Conservation (phyloP, 805 yeast species). For the Candida coquimbonensis region DNA sequence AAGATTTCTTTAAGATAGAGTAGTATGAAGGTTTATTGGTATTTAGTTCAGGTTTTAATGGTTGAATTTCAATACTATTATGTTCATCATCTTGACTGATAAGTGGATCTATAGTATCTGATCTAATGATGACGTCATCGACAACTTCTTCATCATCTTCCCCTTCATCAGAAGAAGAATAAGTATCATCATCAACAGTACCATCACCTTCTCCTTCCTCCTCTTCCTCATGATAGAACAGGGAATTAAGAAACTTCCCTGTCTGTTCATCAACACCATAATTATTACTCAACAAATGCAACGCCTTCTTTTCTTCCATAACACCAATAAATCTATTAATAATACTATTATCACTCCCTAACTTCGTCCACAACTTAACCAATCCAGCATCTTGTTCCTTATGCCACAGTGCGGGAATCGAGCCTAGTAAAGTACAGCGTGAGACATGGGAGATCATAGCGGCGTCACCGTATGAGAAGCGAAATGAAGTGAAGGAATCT, state of each 20-base stretch:
- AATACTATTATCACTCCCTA: background rate
- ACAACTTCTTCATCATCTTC: too few species aligned
- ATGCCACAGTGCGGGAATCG: slow-evolving; percentile 52
- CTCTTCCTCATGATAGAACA: background rate
- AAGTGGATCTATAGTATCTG: background rate
- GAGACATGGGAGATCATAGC: slow-evolving; percentile 42
- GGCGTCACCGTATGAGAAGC: slow-evolving; percentile 48
- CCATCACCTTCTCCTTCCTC: background rate
- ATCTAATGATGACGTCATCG: too few species aligned
- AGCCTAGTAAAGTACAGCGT: slow-evolving; percentile 45
- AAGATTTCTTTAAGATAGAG: too few species aligned
- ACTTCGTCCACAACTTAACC: slow-evolving; percentile 14
- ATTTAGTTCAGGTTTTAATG: too few species aligned
- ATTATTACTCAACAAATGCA: too few species aligned
- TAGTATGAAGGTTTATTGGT: too few species aligned
- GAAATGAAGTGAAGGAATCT: slow-evolving; percentile 53
- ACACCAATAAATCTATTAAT: background rate
- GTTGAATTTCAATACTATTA: too few species aligned
- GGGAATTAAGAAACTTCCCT: too few species aligned
- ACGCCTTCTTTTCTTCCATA: too few species aligned
- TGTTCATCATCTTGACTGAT: background rate
- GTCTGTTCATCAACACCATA: too few species aligned
- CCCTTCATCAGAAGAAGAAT: too few species aligned
- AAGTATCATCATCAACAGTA: background rate
- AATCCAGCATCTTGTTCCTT: slow-evolving; percentile 27